Conservation (phyloP, 2,329 filamentous ascomycete species). For the Diaporthe longicolla region DNA sequence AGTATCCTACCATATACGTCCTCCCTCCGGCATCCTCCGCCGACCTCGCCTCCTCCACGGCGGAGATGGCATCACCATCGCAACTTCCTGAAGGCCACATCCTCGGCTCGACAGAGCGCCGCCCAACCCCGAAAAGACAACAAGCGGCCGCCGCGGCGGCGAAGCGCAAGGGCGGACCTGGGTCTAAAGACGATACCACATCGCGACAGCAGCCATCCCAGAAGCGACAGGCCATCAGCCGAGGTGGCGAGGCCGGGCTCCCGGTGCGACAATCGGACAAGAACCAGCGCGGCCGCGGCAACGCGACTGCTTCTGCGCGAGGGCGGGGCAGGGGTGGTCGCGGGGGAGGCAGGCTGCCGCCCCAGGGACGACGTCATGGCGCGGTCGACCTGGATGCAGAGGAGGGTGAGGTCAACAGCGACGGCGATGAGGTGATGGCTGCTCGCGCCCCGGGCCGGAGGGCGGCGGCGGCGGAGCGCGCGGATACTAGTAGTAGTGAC, state of each 20-base stretch:
- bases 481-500: slow-evolving; percentile 41
- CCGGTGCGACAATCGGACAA: not conserved
- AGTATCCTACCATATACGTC: slow-evolving; percentile 80
- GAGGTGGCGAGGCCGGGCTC: not conserved
- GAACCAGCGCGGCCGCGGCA: slow-evolving; percentile 35
- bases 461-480: not conserved
- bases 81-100: slow-evolving; percentile 46
- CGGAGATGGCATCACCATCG: not conserved
- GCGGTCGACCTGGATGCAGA: slow-evolving; percentile 37
- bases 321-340: slow-evolving; percentile 39
- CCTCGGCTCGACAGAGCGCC: slow-evolving; percentile 46
- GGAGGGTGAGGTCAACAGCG: slow-evolving; percentile 47
- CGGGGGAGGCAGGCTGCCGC: slow-evolving; percentile 6
- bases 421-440: slow-evolving; percentile 41
- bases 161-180: slow-evolving; percentile 24
- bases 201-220: slow-evolving; percentile 22
- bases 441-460: not conserved
- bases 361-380: not conserved
- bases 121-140: slow-evolving; percentile 18
- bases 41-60: not conserved
- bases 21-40: slow-evolving; percentile 51
- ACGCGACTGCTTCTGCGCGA: not conserved
- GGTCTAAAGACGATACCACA: slow-evolving; percentile 3
- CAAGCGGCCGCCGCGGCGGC: not conserved
- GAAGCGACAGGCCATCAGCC: slow-evolving; percentile 37